Evolutionary conservation across 2,329 filamentous ascomycete genomes (phyloP).

Genomic region (Penicillium nordicum): DNA sequence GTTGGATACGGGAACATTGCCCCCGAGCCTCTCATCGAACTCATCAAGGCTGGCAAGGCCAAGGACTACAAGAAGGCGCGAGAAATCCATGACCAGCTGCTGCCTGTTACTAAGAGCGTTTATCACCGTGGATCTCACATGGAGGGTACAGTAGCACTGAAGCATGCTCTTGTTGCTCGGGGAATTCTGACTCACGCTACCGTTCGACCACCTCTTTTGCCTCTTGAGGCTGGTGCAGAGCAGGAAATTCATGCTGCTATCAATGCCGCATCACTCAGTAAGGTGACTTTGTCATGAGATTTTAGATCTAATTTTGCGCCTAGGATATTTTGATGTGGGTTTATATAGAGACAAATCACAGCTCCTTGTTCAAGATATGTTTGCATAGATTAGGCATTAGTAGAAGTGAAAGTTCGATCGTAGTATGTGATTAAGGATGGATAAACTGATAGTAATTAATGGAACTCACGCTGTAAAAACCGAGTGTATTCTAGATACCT

Average conservation of each 20-base stretch:
- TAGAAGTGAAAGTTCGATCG: neutral
- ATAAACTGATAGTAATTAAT: neutral
- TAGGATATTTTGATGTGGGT: neutral
- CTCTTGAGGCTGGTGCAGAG: conserved; percentile 16
- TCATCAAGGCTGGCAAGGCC: conserved; percentile 52
- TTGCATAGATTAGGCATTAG: neutral
- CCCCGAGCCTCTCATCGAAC: conserved; percentile 49
- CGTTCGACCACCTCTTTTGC: conserved; percentile 50
- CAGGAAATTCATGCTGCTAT: conserved; percentile 19
- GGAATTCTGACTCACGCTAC: conserved; percentile 51
- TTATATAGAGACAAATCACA: neutral
- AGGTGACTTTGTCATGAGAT: conserved; percentile 17
- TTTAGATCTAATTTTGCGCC: conserved; percentile 28
- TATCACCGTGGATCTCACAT: conserved; percentile 56
- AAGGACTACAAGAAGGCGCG: conserved; percentile 50
- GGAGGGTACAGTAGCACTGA: conserved; percentile 53
- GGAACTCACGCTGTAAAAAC: neutral
- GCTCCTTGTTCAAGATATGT: neutral
- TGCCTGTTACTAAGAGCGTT: conserved; percentile 53
- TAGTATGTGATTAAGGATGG: neutral
- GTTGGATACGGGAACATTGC: conserved; percentile 56
- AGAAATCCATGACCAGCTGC: conserved; percentile 49
- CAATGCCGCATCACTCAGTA: conserved; percentile 9
- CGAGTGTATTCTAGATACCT: neutral
- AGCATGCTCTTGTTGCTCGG: conserved; percentile 51